phyloP scores from a whole-genome alignment of 2,329 filamentous ascomycete species.

The Curvularia sp. region DNA sequence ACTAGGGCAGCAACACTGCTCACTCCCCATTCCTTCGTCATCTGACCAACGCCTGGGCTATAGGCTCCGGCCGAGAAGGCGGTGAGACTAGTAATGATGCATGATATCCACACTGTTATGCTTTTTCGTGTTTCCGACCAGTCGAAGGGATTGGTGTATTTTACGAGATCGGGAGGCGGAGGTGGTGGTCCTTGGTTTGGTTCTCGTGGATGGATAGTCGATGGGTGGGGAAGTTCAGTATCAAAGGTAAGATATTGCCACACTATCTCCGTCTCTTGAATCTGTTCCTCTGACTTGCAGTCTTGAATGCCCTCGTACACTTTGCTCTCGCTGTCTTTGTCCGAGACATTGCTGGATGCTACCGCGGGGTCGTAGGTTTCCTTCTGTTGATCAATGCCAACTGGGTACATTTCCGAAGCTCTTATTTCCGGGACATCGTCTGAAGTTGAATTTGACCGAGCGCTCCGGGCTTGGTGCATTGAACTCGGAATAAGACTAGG shows the following conservation, averaged over 20 bases:
- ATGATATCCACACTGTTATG: slow-evolving; percentile 75
- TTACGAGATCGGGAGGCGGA: slow-evolving; percentile 67
- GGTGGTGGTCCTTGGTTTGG: slow-evolving; percentile 56
- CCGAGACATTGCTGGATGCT: slow-evolving; percentile 16
- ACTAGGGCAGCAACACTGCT: slow-evolving; percentile 70
- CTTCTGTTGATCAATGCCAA: slow-evolving; percentile 3
- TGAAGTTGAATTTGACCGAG: slow-evolving; percentile 4
- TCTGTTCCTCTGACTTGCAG: slow-evolving; percentile 16
- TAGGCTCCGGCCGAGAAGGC: slow-evolving; percentile 85
- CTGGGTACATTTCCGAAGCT: slow-evolving; percentile 12
- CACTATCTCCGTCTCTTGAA: slow-evolving; percentile 51
- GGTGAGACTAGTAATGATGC: slow-evolving; percentile 75
- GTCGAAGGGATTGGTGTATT: slow-evolving; percentile 72
- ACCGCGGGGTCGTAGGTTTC: slow-evolving; percentile 20
- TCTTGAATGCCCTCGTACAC: slow-evolving; percentile 18
- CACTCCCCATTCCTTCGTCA: slow-evolving; percentile 70
- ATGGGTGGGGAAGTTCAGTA: slow-evolving; percentile 61
- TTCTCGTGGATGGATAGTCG: slow-evolving; percentile 45
- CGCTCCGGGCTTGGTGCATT: slow-evolving; percentile 38
- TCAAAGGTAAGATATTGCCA: slow-evolving; percentile 69
- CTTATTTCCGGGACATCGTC: slow-evolving; percentile 42
- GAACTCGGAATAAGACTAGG: slow-evolving; percentile 10
- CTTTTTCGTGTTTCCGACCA: slow-evolving; percentile 76
- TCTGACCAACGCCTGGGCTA: slow-evolving; percentile 70
- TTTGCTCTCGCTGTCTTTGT: slow-evolving; percentile 25